Base-by-base conservation (phyloP, 2,329 filamentous ascomycete species). In the Gaeumannomyces tritici region DNA sequence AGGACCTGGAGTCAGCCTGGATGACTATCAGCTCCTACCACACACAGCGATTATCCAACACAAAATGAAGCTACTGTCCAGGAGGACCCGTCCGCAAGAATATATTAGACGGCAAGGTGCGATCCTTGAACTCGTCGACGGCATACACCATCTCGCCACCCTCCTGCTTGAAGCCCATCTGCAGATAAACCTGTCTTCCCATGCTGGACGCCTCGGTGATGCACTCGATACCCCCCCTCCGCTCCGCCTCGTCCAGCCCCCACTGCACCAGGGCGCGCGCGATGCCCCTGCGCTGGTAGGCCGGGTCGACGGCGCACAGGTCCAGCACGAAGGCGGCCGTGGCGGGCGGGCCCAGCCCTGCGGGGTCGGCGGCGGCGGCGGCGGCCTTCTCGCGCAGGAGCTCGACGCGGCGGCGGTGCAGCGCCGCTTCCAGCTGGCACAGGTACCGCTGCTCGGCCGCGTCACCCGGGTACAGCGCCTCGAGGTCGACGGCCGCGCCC, bases 241-340 rank as follows among this genome's bases (percentile, higher is more conserved):
- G 67, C 63, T 70, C 64, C 5, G 75, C 77, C 72, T 77, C 80
- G 15, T 74, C 77, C 7, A 80, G 68, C 0, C 80, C 80, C 78
- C 78, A 82, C 65, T 74, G 71, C 13, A 82, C 80, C 61, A 83
- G 66, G 60, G 66, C 69, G 28, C 65, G 70, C 11, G 79, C 80
- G 61, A 81, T 74, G 0, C 80, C 79, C n/a, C 69, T 69, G 13
- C 82, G 73, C 67, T 86, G 83, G 62, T 79, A 83, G 0, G 68
- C 72, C 0, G 83, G 83, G 64, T 85, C 76, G 6, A 85, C 82
- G 21, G 72, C 78, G 64, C 81, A 83, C 2, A 81, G 64, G 62
- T 82, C 78, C 62, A 86, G 72, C 1, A 76, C 76, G 68, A 84
- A 77, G 28, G 35, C 51, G 2, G 60, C 60, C 3, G 80, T 72